phyloP scores from a whole-genome alignment of 1,284 basidiomycete species.

The Microbotryum saponariae region DNA sequence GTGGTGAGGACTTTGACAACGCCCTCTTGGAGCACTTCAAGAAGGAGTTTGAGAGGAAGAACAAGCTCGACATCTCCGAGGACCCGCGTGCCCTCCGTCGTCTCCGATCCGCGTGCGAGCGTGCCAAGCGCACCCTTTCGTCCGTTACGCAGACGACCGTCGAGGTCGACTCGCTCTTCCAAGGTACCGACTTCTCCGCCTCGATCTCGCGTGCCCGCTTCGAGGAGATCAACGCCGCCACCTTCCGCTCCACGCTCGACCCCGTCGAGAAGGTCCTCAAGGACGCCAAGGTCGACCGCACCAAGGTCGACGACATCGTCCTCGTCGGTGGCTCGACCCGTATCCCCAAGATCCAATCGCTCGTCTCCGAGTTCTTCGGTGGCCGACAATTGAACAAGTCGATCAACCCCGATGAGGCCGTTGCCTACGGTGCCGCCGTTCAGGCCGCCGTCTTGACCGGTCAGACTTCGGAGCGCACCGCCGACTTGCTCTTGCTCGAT shows the following conservation, averaged over 20 bases:
- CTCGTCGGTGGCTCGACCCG: slow-evolving; percentile 97
- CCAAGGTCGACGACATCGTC: slow-evolving; percentile 94
- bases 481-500: slow-evolving; percentile 89
- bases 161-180: slow-evolving; percentile 96
- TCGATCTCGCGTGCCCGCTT: slow-evolving; percentile 98
- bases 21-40: slow-evolving; percentile 79
- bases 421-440: slow-evolving; percentile 74
- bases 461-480: slow-evolving; percentile 91
- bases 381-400: slow-evolving; percentile 98
- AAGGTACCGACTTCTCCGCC: slow-evolving; percentile 78
- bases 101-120: slow-evolving; percentile 93
- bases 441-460: slow-evolving; percentile 94
- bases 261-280: slow-evolving; percentile 98
- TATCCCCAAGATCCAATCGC: slow-evolving; percentile 97
- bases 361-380: slow-evolving; percentile 96
- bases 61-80: slow-evolving; percentile 82
- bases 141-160: slow-evolving; percentile 97
- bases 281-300: slow-evolving; percentile 93
- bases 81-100: slow-evolving; percentile 93
- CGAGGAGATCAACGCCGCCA: slow-evolving; percentile 92
- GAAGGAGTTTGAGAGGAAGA: slow-evolving; percentile 62
- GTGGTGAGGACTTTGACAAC: slow-evolving; percentile 98
- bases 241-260: slow-evolving; percentile 96
- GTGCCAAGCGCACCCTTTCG: slow-evolving; percentile 97
- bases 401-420: slow-evolving; percentile 49